phyloP scores from a whole-genome alignment of 768 basidiomycete genomes.

The Boletus vermiculosoides region DNA sequence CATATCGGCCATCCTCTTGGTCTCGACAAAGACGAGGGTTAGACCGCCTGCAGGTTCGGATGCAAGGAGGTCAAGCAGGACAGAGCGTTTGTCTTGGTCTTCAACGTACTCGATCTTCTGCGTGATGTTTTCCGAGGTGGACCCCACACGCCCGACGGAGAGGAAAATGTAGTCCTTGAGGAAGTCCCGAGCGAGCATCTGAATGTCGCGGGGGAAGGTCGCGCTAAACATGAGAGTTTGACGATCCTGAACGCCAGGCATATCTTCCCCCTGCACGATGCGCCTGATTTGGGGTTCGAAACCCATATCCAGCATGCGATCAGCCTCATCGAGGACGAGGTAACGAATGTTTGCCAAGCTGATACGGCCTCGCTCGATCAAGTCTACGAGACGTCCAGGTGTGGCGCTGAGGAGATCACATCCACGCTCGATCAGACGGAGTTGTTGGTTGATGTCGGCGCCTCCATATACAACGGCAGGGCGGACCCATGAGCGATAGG shows the following conservation, averaged over 20 bases:
- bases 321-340: slow-evolving; percentile 98
- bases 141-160: slow-evolving; percentile 96
- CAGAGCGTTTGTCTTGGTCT: slow-evolving; percentile 94
- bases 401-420: slow-evolving; percentile 97
- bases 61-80: slow-evolving; percentile 89
- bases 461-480: slow-evolving; percentile 99
- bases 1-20: slow-evolving; percentile 99
- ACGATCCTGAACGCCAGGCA: slow-evolving; percentile 89
- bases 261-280: slow-evolving; percentile 97
- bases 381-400: slow-evolving; percentile 95
- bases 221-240: slow-evolving; percentile 99
- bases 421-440: slow-evolving; percentile 91
- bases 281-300: slow-evolving; percentile 99
- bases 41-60: slow-evolving; percentile 71
- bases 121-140: slow-evolving; percentile 99
- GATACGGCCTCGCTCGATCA: slow-evolving; percentile 97
- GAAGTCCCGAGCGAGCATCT: slow-evolving; percentile 93
- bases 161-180: slow-evolving; percentile 99
- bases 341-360: slow-evolving; percentile 95
- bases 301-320: slow-evolving; percentile 99
- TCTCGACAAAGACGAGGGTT: slow-evolving; percentile 97
- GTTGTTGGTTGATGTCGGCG: slow-evolving; percentile 95
- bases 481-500: slow-evolving; percentile 98
- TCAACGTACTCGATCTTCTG: slow-evolving; percentile 99
- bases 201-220: slow-evolving; percentile 98